A percentile compares a stretch with the other conserved stretches of the same genome.
phyloP scores from a whole-genome alignment of 768 basidiomycete genomes.

The Candolleomyces efflorescens region DNA sequence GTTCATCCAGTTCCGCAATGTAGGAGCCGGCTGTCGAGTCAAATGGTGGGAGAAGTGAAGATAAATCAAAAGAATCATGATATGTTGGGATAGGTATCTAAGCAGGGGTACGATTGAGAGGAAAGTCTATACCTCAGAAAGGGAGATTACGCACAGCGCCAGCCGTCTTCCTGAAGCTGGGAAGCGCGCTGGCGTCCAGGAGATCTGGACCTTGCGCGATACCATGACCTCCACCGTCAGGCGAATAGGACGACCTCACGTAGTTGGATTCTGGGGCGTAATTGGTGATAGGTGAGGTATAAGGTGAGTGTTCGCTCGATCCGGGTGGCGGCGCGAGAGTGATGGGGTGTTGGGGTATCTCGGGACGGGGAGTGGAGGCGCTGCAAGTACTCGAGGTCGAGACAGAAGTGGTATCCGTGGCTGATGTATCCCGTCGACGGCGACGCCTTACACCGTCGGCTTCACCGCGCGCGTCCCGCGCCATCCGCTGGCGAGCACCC shows the following conservation, averaged over 20 bases:
- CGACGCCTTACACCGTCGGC: conserved; percentile 27
- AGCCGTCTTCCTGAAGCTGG: conserved; percentile 15
- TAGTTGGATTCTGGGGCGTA: conserved; percentile 10
- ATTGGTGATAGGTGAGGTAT: neutral
- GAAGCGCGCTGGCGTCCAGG: conserved; percentile 14
- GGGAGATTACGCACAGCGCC: conserved; percentile 14
- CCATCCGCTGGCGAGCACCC: conserved; percentile 69
- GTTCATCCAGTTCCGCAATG: conserved; percentile 27
- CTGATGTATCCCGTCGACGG: conserved; percentile 27
- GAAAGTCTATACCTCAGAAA: conserved; percentile 4
- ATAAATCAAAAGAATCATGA: conserved; percentile 16
- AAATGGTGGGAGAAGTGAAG: conserved; percentile 15
- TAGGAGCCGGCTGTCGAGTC: conserved; percentile 14
- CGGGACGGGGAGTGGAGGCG: neutral
- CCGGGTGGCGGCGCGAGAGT: conserved; percentile 4
- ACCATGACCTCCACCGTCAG: conserved; percentile 27
- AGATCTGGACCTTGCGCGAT: conserved; percentile 22
- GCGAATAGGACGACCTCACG: conserved; percentile 14
- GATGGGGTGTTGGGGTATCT: neutral
- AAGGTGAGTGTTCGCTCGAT: neutral
- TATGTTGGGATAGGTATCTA: conserved; percentile 17
- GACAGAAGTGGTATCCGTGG: neutral
- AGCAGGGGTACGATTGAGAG: conserved; percentile 1
- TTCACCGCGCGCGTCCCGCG: conserved; percentile 36
- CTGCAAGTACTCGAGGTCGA: neutral